These are phyloP conservation scores for Exophiala viscosa DNA, from an alignment of 2,329 filamentous ascomycete genomes.

Conservation along the genomic window DNA sequence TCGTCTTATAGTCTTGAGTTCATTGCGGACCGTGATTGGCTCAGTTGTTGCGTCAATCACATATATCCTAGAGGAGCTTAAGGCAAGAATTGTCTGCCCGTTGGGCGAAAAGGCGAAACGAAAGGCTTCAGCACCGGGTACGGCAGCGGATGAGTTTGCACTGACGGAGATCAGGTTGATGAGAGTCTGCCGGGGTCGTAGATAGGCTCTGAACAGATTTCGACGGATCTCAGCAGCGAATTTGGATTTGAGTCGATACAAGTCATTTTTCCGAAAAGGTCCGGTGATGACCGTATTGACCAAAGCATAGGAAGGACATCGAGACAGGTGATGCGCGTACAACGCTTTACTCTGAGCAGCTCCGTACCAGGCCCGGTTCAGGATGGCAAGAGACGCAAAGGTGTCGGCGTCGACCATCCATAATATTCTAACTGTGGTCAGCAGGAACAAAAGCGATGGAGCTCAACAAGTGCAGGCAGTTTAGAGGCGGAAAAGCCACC, in stretches of 20 bases:
- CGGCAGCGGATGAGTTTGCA: slow-evolving; percentile 74
- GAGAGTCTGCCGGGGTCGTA: slow-evolving; percentile 65
- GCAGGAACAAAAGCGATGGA: background rate
- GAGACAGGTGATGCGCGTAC: slow-evolving; percentile 46
- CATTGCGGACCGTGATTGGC: slow-evolving; percentile 63
- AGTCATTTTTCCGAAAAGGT: slow-evolving; percentile 41
- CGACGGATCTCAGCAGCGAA: slow-evolving; percentile 70
- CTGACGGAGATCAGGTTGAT: slow-evolving; percentile 80
- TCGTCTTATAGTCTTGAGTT: slow-evolving; percentile 73
- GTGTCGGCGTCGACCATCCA: slow-evolving; percentile 45
- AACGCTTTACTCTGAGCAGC: slow-evolving; percentile 42
- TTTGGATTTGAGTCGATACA: slow-evolving; percentile 59
- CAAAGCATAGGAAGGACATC: slow-evolving; percentile 42
- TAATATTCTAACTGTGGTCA: slow-evolving; percentile 40
- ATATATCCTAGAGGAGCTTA: slow-evolving; percentile 81
- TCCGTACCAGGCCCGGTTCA: slow-evolving; percentile 44
- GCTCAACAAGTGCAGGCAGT: background rate
- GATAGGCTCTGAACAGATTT: slow-evolving; percentile 72
- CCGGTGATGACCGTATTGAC: slow-evolving; percentile 34
- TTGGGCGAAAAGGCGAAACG: slow-evolving; percentile 75
- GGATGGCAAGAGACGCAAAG: slow-evolving; percentile 43
- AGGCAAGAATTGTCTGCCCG: slow-evolving; percentile 71
- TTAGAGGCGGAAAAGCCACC: background rate
- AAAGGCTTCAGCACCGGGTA: slow-evolving; percentile 79
- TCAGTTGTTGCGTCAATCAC: slow-evolving; percentile 65